Base-by-base conservation (phyloP, 164 flowering plant genomes). In the Houttuynia cordata region DNA sequence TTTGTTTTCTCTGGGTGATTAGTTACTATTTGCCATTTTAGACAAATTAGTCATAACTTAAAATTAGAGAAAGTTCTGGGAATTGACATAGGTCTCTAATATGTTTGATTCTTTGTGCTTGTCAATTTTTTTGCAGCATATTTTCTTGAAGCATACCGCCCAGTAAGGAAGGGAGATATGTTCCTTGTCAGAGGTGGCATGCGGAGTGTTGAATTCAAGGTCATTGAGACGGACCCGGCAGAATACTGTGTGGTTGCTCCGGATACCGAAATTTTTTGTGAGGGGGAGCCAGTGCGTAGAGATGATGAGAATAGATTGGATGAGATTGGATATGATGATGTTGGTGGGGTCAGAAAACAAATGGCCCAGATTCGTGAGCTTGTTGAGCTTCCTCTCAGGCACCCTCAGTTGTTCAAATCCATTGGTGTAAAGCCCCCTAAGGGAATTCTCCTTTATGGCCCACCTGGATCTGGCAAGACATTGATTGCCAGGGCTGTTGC, bases 291-390 rank as follows among this genome's bases (percentile, higher is more conserved):
- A 13, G 57, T 82, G 21, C 82, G 71, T 57, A 76, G 89, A 13
- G 89, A 84, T 58, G 89, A 82, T 56, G 86, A 84, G 66, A 81
- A 84, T 63, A 71, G 75, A 69, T 62, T 81, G 39, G 73, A 80
- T 64, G 86, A 84, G 59, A 83, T 82, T 40, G 86, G 86, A 8
- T 84, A 84, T 76, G 86, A 84, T 62, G 90, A 84, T 75, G 83
- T 82, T 65, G 89, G 90, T 64, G 90, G 86, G 61, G 82, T 82
- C n/a, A 71, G 90, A 51, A 84, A 80, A 70, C 89, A 84, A 59
- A 82, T 84, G 89, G 83, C 89, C 66, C 86, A 84, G 70, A 84
- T 84, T 24, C 86, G 86, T 57, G 89, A 84, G 72, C 74, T 81
- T 54, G 86, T 84, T 1, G 86, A 84, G 61, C 83, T 84, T 64